Conservation (phyloP, 257 asterid genomes). For the Solanum tarijense region DNA sequence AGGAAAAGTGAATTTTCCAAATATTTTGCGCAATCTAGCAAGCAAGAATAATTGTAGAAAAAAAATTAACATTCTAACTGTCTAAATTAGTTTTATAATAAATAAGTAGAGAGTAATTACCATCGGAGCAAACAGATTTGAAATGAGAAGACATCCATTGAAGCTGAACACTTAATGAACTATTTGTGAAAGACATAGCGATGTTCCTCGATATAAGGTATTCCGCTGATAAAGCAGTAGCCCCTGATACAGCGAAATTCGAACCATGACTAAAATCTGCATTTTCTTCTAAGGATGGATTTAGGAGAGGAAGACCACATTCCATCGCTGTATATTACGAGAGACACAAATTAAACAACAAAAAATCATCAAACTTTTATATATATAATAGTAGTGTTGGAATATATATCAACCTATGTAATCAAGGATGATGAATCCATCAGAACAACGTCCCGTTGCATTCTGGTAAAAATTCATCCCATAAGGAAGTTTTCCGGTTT, state of each 20-base stretch:
- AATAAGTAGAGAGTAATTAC: neutral
- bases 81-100: no score
- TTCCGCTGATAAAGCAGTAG: conserved; percentile 5
- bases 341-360: no score
- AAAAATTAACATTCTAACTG: neutral
- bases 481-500: neutral
- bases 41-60: neutral
- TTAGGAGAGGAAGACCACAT: conserved; percentile 6
- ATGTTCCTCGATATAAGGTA: neutral
- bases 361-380: no score
- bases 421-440: conserved; percentile 10
- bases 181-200: neutral
- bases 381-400: neutral
- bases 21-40: neutral
- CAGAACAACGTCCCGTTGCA: conserved; percentile 7
- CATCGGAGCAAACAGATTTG: neutral
- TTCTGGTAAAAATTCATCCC: neutral
- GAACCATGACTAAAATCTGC: conserved; percentile 7
- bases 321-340: neutral
- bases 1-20: neutral
- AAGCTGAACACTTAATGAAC: conserved; percentile 10
- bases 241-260: conserved; percentile 12
- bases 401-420: neutral
- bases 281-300: neutral
- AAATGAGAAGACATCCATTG: conserved; percentile 14